phyloP scores from a whole-genome alignment of 2,329 filamentous ascomycete genomes.

The Phyllosticta ampelicida region DNA sequence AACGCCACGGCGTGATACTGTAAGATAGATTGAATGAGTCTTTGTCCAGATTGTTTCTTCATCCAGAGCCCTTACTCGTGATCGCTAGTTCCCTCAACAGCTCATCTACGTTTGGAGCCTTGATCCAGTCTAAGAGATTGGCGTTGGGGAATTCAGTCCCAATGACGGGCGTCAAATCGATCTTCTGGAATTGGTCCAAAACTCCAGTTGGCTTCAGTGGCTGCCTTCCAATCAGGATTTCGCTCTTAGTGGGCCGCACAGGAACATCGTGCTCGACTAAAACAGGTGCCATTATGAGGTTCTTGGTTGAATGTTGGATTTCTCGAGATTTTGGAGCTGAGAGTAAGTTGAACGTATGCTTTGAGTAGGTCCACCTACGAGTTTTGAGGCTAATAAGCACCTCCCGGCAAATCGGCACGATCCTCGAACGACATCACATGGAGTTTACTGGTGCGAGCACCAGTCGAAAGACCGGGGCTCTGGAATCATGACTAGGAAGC shows the following conservation, averaged over 20 bases:
- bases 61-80: conserved; percentile 18
- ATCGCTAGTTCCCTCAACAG: conserved; percentile 52
- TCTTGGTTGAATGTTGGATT: neutral
- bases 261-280: conserved; percentile 8
- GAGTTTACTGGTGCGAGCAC: neutral
- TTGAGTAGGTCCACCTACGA: neutral
- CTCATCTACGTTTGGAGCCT: conserved; percentile 51
- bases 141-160: conserved; percentile 50
- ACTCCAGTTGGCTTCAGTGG: conserved; percentile 42
- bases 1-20: conserved; percentile 43
- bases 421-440: neutral
- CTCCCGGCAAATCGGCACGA: neutral
- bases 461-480: neutral
- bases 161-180: conserved; percentile 52
- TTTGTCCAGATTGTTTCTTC: neutral
- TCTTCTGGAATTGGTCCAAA: conserved; percentile 42
- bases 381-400: neutral
- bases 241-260: neutral
- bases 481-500: neutral
- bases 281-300: conserved; percentile 4
- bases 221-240: conserved; percentile 13
- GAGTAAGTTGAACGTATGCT: neutral
- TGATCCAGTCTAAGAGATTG: conserved; percentile 52
- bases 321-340: neutral
- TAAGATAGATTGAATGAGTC: neutral